These are phyloP conservation scores for Tolypocladium guangdongense DNA, from an alignment of 2,329 filamentous ascomycete species.

Conservation along the genomic window DNA sequence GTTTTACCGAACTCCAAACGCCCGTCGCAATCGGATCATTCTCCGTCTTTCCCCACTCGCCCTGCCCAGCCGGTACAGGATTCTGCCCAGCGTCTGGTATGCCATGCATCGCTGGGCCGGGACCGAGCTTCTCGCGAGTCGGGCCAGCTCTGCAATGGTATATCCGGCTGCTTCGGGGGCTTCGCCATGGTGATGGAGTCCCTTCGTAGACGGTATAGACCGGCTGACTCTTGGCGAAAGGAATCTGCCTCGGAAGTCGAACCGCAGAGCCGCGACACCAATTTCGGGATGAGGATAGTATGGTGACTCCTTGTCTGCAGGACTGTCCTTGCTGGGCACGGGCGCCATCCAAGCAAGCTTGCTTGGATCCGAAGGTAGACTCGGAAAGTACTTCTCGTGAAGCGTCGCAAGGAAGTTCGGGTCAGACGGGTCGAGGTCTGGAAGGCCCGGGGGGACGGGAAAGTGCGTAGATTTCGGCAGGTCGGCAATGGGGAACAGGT, in stretches of 20 bases:
- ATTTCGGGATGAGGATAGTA: conserved; percentile 73
- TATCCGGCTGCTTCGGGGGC: conserved; percentile 92
- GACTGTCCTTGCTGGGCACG: conserved; percentile 50
- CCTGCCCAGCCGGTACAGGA: conserved; percentile 71
- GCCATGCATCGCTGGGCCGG: conserved; percentile 83
- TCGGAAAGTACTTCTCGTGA: conserved; percentile 88
- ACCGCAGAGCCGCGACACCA: conserved; percentile 69
- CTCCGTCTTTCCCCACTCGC: conserved; percentile 50
- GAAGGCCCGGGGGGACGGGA: conserved; percentile 40
- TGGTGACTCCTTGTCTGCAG: conserved; percentile 57
- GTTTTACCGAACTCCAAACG: conserved; percentile 71
- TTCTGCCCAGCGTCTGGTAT: conserved; percentile 78
- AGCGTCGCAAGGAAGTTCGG: conserved; percentile 75
- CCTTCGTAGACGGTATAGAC: conserved; percentile 62
- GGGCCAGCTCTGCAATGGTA: conserved; percentile 76
- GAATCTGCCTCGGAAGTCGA: conserved; percentile 74
- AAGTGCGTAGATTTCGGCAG: conserved; percentile 45
- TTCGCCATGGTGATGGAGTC: conserved; percentile 86
- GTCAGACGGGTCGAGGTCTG: conserved; percentile 73
- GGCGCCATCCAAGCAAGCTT: conserved; percentile 86
- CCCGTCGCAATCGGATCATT: conserved; percentile 59
- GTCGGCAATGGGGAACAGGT: conserved; percentile 31
- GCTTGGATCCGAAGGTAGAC: conserved; percentile 71
- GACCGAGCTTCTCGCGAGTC: conserved; percentile 69
- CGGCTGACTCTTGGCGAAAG: conserved; percentile 67